Evolutionary conservation across 148 eudicot genomes (phyloP).

Genomic region (Salicornia ramosissima): DNA sequence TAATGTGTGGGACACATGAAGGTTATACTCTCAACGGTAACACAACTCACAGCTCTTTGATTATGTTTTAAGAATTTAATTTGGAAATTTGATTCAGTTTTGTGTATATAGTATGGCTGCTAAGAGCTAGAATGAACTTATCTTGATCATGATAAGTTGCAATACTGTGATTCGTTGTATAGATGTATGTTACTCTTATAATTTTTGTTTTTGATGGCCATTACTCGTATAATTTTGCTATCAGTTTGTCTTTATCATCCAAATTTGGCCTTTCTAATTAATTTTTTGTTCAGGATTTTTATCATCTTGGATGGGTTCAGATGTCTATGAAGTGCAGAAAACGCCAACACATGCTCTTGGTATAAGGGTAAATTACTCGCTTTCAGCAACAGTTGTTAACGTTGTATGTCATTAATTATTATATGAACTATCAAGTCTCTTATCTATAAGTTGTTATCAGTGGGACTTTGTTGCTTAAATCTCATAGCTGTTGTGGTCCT

Average conservation of each 20-base stretch:
- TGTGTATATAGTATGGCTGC: not conserved
- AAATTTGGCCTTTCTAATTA: slow-evolving; percentile 2
- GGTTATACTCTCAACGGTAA: not conserved
- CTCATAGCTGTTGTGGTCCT: no score
- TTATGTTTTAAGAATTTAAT: not conserved
- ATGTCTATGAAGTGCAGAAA: slow-evolving; percentile 40
- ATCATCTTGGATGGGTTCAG: slow-evolving; percentile 51
- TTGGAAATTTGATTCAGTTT: not conserved
- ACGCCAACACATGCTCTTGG: slow-evolving; percentile 25
- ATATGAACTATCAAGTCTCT: no score
- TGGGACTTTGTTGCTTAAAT: no score
- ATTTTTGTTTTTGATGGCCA: no score
- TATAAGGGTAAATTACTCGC: slow-evolving; percentile 49
- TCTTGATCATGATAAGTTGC: not conserved
- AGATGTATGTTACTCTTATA: no score
- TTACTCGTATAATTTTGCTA: not conserved
- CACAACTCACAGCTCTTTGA: not conserved
- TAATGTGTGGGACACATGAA: no score
- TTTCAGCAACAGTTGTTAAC: not conserved
- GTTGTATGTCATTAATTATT: not conserved
- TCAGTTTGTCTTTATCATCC: not conserved
- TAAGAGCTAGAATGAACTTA: not conserved
- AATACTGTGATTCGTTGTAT: not conserved
- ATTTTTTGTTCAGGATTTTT: slow-evolving; percentile 17
- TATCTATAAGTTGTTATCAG: no score